These are phyloP conservation scores for Annulohypoxylon bovei DNA, from an alignment of 495 filamentous ascomycete species.

Conservation along the genomic window DNA sequence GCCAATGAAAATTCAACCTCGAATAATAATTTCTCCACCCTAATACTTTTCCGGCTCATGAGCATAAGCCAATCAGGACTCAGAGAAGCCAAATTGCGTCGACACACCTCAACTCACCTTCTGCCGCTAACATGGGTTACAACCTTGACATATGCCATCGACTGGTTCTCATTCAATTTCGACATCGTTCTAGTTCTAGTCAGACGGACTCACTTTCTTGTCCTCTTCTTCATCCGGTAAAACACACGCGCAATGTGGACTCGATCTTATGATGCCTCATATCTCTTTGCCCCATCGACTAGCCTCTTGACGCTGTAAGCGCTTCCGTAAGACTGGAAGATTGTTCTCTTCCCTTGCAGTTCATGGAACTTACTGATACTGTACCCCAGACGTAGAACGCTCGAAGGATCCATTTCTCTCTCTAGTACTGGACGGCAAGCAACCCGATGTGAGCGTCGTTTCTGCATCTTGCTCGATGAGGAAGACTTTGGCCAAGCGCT, in stretches of 20 bases:
- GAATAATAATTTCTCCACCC: conserved; percentile 32
- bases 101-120: conserved; percentile 48
- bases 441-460: conserved; percentile 30
- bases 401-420: conserved; percentile 19
- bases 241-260: conserved; percentile 35
- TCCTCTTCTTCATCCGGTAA: conserved; percentile 38
- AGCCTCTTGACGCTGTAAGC: conserved; percentile 36
- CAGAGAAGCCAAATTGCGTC: conserved; percentile 36
- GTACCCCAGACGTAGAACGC: conserved; percentile 26
- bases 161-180: conserved; percentile 47
- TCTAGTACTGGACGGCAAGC: conserved; percentile 29
- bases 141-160: conserved; percentile 44
- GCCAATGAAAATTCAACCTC: conserved; percentile 43
- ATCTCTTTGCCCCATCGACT: conserved; percentile 22
- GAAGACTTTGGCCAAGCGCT: conserved; percentile 28
- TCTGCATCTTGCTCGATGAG: conserved; percentile 38
- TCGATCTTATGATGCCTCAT: conserved; percentile 37
- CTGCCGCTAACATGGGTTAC: conserved; percentile 47
- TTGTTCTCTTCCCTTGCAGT: conserved; percentile 27
- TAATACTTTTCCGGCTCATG: conserved; percentile 36
- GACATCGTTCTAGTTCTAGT: conserved; percentile 32
- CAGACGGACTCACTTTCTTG: conserved; percentile 30
- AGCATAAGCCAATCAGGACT: conserved; percentile 31
- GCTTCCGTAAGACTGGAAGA: conserved; percentile 32
- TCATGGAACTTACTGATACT: conserved; percentile 20